Evolutionary conservation across 108 stramenopile genomes (phyloP), one percentile per base, ranked within the genome.

Genomic region (Cylindrotheca closterium): DNA sequence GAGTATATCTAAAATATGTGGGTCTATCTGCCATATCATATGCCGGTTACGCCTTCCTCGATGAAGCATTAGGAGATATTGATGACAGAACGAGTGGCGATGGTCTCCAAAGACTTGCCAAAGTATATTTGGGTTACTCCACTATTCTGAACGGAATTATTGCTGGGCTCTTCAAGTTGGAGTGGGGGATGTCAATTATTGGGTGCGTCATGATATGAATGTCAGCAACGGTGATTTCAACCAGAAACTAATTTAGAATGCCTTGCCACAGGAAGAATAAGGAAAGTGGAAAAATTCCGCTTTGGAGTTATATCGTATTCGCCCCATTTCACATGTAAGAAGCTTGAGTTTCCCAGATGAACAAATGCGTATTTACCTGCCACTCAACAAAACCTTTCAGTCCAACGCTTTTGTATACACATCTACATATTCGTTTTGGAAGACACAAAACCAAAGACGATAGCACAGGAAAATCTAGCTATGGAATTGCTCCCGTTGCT

Each of bases 1-100:
- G 93, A 56, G 87, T 89, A 0, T 91, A 91, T 59, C 74, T 94
- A 25, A 94, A 94, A 62, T 94, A 94, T 66, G 93, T 94, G 33
- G 93, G 84, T 32, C 72, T 94, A 17, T 85, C 85, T 18, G 89
- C 75, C 27, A 48, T 90, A 19, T 89, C 88, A 18, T 82, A 83
- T 67, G 81, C 76, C 2, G 86, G 92, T 24, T 90, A 85, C 60
- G 70, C 75, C 25, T 59, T 75, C 33, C 53, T 91, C 42, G 53
- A 72, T 29, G 31, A 29, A 17, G 27, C 45, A 28, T 18, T 30
- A 5, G 19, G 7, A 2, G 56, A 74, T 73, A 34, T 64, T 51
- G 62, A 32, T 42, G 67, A 26, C 58, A 45, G 24, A 30, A 27
- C 10, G 31, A 29, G 53, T 4, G 28, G 47, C 51, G 60, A 77